Percentiles rank a stretch among this genome's conserved stretches.
phyloP scores from a whole-genome alignment of 2,329 filamentous ascomycete species.

The Corinectria fuckeliana region DNA sequence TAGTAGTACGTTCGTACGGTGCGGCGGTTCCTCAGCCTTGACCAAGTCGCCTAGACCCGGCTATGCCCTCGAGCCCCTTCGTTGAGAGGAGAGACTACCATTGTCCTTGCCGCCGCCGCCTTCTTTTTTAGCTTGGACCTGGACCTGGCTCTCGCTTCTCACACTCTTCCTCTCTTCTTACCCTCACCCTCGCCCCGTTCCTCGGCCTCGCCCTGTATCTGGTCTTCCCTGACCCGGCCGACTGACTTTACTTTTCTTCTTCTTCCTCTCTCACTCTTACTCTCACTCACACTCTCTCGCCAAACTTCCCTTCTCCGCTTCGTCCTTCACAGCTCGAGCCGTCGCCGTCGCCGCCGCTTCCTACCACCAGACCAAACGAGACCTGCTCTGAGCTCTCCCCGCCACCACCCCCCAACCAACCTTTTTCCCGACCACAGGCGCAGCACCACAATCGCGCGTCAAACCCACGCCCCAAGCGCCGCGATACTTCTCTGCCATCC shows the following conservation, averaged over 20 bases:
- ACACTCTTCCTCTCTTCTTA: constrained; percentile 30
- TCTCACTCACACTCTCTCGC: constrained; percentile 4
- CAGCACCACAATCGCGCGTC: constrained; percentile 42
- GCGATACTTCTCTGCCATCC: constrained; percentile 25
- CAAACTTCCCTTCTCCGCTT: not conserved
- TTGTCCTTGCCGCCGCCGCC: constrained; percentile 35
- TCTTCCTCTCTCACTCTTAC: constrained; percentile 7
- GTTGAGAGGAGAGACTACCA: constrained; percentile 18
- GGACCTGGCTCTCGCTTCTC: constrained; percentile 26
- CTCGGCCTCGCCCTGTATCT: constrained; percentile 29
- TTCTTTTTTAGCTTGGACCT: constrained; percentile 33
- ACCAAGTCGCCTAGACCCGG: constrained; percentile 21
- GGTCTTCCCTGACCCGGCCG: constrained; percentile 17
- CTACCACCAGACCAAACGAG: not conserved
- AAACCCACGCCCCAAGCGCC: constrained; percentile 42
- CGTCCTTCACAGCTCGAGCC: too few species aligned
- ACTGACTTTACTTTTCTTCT: constrained; percentile 13
- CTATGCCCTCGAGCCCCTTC: constrained; percentile 28
- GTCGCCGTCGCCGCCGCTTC: too few species aligned
- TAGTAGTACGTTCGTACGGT: constrained; percentile 11
- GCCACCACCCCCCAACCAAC: constrained; percentile 30
- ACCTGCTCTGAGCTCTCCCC: constrained; percentile 40
- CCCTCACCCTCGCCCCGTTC: constrained; percentile 27
- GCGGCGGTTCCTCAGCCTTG: constrained; percentile 21
- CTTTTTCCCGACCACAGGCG: constrained; percentile 37